These are phyloP conservation scores for Malassezia psittaci DNA, from an alignment of 1,284 basidiomycete genomes.

Conservation along the genomic window DNA sequence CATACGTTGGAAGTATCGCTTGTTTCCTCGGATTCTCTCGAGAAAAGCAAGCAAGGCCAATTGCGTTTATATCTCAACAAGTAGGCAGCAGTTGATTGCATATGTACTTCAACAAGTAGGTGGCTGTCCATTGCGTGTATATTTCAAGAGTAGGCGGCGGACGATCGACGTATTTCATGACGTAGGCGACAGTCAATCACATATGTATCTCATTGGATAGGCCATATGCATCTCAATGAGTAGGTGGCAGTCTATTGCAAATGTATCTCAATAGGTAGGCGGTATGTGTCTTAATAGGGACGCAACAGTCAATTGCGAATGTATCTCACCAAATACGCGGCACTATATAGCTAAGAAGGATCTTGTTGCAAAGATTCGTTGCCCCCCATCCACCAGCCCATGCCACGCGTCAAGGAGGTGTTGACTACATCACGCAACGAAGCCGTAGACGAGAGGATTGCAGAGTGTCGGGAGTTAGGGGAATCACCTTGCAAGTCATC, in stretches of 20 bases:
- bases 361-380: no score
- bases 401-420: slow-evolving; percentile 1
- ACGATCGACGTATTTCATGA: no score
- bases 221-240: no score
- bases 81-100: neutral
- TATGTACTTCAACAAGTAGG: no score
- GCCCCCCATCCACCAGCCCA: slow-evolving; percentile 6
- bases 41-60: neutral
- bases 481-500: neutral
- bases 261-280: slow-evolving; percentile 1
- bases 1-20: slow-evolving; percentile 6
- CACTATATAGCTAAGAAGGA: no score
- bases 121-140: no score
- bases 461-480: neutral
- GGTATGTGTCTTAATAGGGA: slow-evolving; percentile 1
- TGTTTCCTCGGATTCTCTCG: neutral
- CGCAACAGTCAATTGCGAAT: neutral
- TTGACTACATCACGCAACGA: slow-evolving; percentile 4
- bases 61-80: neutral
- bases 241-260: no score
- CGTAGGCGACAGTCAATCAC: no score
- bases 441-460: neutral
- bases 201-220: no score
- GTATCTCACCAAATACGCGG: slow-evolving; percentile 1
- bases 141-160: no score